These are phyloP conservation scores for Aspergillus fischeri DNA, from an alignment of 2,329 filamentous ascomycete species.

Conservation along the genomic window DNA sequence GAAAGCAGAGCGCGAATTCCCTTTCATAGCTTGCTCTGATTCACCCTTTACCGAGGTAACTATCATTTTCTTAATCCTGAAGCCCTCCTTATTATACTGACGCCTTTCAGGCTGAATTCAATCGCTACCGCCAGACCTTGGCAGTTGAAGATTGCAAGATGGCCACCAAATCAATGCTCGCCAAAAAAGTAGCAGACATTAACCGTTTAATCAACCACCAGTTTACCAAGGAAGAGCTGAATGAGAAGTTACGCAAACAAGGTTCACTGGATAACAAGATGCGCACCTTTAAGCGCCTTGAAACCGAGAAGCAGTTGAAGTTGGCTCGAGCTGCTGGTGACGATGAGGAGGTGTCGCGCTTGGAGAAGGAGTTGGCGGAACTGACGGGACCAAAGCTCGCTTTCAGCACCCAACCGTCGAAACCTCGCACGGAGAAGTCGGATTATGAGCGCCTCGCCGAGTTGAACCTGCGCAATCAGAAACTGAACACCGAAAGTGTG, in stretches of 20 bases:
- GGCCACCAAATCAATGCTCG: conserved; percentile 67
- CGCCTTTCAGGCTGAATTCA: conserved; percentile 64
- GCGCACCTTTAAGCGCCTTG: conserved; percentile 63
- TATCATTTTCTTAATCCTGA: neutral
- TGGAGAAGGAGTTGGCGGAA: conserved; percentile 47
- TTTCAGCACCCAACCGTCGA: conserved; percentile 64
- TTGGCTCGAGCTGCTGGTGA: conserved; percentile 64
- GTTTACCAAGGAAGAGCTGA: conserved; percentile 80
- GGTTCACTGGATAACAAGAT: conserved; percentile 64
- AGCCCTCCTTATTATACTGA: neutral
- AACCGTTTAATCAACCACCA: conserved; percentile 71
- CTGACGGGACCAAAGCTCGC: conserved; percentile 60
- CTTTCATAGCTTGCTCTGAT: conserved; percentile 88
- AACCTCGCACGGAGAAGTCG: conserved; percentile 51
- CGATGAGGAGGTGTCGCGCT: conserved; percentile 49
- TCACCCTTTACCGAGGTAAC: conserved; percentile 74
- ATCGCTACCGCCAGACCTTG: conserved; percentile 73
- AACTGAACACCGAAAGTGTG: conserved; percentile 81
- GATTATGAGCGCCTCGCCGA: conserved; percentile 80
- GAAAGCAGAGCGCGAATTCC: conserved; percentile 76
- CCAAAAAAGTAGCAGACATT: conserved; percentile 74
- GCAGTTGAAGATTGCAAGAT: conserved; percentile 66
- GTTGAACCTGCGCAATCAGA: conserved; percentile 79
- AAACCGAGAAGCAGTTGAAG: conserved; percentile 61
- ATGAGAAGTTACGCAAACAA: conserved; percentile 70